These are phyloP conservation scores for Wallacemonas sp. DNA, from an alignment of 208 protist genomes.

Conservation along the genomic window DNA sequence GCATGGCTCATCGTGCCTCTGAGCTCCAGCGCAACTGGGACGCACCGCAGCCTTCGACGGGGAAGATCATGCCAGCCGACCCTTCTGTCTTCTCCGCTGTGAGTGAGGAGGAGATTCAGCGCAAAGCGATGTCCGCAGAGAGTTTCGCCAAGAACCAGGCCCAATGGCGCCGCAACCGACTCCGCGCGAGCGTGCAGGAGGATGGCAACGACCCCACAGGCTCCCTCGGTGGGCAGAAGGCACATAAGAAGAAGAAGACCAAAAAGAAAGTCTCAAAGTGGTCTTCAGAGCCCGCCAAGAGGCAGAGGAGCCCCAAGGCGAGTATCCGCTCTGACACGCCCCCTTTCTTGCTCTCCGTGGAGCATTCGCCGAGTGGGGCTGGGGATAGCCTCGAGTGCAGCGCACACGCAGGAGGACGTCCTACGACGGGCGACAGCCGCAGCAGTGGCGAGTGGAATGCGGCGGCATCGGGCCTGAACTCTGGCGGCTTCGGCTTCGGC, in stretches of 20 bases:
- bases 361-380: background rate
- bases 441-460: conserved; percentile 12
- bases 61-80: conserved; percentile 32
- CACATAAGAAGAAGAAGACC: background rate
- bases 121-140: conserved; percentile 52
- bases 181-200: conserved; percentile 1
- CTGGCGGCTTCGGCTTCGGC: background rate
- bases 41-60: background rate
- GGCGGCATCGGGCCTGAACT: background rate
- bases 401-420: background rate
- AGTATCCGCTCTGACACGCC: background rate
- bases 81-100: conserved; percentile 51
- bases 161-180: conserved; percentile 16
- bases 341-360: background rate
- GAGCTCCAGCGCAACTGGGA: conserved; percentile 29
- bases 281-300: background rate
- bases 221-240: background rate
- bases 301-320: background rate
- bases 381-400: conserved; percentile 1
- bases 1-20: conserved; percentile 31
- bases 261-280: background rate
- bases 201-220: background rate
- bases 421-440: background rate
- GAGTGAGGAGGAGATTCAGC: conserved; percentile 59
- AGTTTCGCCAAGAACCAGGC: conserved; percentile 40